Base-by-base conservation (phyloP, 2,329 filamentous ascomycete genomes). In the Fusarium setosum region DNA sequence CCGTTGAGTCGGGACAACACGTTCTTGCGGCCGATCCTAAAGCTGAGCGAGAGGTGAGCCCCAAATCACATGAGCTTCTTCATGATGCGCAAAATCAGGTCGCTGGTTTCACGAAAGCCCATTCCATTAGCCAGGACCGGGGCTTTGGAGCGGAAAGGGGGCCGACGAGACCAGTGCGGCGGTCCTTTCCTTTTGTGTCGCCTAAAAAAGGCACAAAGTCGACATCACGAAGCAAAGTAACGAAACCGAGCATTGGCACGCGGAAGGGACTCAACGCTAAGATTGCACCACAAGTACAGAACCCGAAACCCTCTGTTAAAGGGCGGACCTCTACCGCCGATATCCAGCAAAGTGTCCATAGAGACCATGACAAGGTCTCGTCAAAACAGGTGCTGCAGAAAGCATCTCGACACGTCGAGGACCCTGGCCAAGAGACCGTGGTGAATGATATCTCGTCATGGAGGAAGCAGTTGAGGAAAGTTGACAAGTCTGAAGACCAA, bases 381-480 rank as follows among this genome's bases (percentile, higher is more conserved):
- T 57, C 34, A 13, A 56, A 18, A 26, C 48, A 56, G 29, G 50
- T 52, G 26, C 34, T 65, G 18, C 58, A 24, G 5, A 69, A 65
- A 21, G 20, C 48, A 24, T 24, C 26, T n/a, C 44, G 50, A 10
- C 59, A 31, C n/a, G 49, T 23, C 23, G 24, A 55, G 18, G 37
- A 54, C 21, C 26, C 41, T 51, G 44, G 49, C 37, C 51, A 24
- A 34, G 45, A 38, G 37, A 49, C 58, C 35, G 63, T 51, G 20
- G 31, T 32, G 9, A 59, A 58, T 9, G 41, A 53, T 38, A 55
- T 70, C 37, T 69, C 67, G 23, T 62, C 67, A 21, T 69, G 54
- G 67, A 72, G 69, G 49, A 61, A 65, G 17, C 70, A 72, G 34
- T 52, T 73, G 23, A 70, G 63, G n/a, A 73, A 67, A 34, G 61